Conservation (phyloP, 2,329 filamentous ascomycete genomes). For the Verticillium tricorpus region DNA sequence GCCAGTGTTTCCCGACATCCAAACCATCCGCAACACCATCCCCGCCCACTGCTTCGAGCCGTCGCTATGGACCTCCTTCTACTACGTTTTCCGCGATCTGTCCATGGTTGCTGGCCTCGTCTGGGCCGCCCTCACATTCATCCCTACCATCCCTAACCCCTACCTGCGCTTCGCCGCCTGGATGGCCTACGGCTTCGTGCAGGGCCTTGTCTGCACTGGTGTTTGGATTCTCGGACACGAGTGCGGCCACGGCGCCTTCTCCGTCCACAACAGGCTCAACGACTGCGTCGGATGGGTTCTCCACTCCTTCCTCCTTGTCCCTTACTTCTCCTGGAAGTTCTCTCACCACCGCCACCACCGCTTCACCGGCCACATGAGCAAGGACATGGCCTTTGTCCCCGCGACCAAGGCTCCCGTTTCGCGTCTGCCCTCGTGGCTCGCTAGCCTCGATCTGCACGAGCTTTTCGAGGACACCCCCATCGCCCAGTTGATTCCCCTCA, state of each 20-base stretch:
- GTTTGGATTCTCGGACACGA: constrained; percentile 70
- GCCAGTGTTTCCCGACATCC: constrained; percentile 37
- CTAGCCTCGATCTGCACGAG: constrained; percentile 41
- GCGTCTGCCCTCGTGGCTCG: constrained; percentile 19
- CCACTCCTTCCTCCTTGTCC: constrained; percentile 63
- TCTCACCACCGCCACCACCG: constrained; percentile 67
- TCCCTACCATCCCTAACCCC: constrained; percentile 42
- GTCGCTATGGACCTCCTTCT: constrained; percentile 43
- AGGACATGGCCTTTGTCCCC: constrained; percentile 63
- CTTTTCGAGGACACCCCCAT: constrained; percentile 61
- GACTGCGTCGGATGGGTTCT: constrained; percentile 57
- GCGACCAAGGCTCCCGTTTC: constrained; percentile 22
- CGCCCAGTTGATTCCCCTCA: constrained; percentile 45
- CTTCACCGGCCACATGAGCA: constrained; percentile 63
- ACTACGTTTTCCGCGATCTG: constrained; percentile 54
- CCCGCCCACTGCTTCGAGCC: constrained; percentile 59
- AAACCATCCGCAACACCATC: constrained; percentile 47
- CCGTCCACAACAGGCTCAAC: constrained; percentile 51
- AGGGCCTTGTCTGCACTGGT: constrained; percentile 63
- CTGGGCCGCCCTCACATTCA: constrained; percentile 48
- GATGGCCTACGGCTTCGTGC: constrained; percentile 56
- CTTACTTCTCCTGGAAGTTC: constrained; percentile 71
- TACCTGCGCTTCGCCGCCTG: constrained; percentile 43
- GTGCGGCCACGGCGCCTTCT: constrained; percentile 66
- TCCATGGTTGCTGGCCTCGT: constrained; percentile 42